These are phyloP conservation scores for Gypsophila paniculata DNA, from an alignment of 179 eudicot genomes.

Conservation along the genomic window DNA sequence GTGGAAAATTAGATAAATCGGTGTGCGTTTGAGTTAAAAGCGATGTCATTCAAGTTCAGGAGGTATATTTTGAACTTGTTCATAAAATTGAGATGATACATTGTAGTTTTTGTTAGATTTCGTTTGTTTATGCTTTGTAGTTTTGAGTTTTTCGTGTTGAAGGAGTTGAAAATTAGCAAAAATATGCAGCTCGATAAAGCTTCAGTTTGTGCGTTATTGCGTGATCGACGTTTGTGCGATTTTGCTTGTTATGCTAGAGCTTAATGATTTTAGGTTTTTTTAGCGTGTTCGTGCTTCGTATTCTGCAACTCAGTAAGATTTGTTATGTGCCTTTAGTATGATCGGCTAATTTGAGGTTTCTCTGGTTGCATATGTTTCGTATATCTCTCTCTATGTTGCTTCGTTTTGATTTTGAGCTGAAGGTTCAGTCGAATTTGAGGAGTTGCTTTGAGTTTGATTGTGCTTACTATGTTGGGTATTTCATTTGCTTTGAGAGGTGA, in stretches of 20 bases:
- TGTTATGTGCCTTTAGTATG: not conserved
- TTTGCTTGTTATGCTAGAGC: not conserved
- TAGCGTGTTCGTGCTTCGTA: not conserved
- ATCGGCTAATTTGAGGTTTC: not conserved
- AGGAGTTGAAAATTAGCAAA: too few species aligned
- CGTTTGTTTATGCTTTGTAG: not conserved
- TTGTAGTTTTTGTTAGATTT: too few species aligned
- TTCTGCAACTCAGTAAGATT: not conserved
- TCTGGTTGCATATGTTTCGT: not conserved
- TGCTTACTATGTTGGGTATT: too few species aligned
- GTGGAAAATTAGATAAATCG: not conserved
- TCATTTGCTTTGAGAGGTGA: too few species aligned
- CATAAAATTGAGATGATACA: too few species aligned
- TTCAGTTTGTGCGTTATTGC: not conserved
- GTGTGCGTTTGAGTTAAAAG: too few species aligned
- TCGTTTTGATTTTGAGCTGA: not conserved
- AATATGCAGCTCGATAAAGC: not conserved
- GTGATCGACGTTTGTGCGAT: not conserved
- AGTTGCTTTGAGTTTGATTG: not conserved
- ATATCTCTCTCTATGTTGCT: not conserved
- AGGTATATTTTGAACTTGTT: too few species aligned
- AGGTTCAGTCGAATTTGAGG: too few species aligned
- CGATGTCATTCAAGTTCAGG: too few species aligned
- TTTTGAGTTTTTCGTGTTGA: not conserved
- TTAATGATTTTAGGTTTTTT: too few species aligned